Evolutionary conservation across 1,139 yeast genomes (phyloP).

Genomic region (Zygosaccharomyces pseudobailii): DNA sequence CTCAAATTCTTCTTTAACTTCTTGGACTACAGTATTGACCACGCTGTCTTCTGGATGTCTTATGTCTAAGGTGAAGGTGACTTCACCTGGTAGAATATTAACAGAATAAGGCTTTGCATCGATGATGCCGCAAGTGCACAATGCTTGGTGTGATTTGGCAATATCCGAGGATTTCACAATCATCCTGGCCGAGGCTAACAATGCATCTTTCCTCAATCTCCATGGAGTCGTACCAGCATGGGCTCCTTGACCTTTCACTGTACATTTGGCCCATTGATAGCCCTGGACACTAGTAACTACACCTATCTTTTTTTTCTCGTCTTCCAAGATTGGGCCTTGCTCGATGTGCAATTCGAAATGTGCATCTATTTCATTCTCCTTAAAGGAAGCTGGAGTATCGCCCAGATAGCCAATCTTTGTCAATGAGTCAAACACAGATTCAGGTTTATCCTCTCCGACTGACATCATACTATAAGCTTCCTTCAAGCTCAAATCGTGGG

Average conservation of each 20-base stretch:
- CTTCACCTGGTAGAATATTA: slow-evolving; percentile 62
- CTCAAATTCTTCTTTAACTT: slow-evolving; percentile 39
- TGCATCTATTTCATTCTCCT: slow-evolving; percentile 53
- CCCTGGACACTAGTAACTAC: slow-evolving; percentile 66
- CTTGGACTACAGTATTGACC: slow-evolving; percentile 40
- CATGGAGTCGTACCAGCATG: slow-evolving; percentile 76
- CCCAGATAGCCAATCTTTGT: slow-evolving; percentile 62
- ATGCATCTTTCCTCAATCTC: slow-evolving; percentile 55
- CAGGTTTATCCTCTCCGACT: slow-evolving; percentile 48
- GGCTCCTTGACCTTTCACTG: slow-evolving; percentile 55
- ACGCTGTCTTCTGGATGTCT: slow-evolving; percentile 51
- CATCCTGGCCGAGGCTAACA: slow-evolving; percentile 54
- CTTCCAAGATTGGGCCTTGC: slow-evolving; percentile 68
- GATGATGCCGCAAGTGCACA: slow-evolving; percentile 57
- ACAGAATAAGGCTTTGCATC: slow-evolving; percentile 54
- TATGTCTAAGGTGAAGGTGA: slow-evolving; percentile 52
- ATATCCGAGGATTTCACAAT: slow-evolving; percentile 52
- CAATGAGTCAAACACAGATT: slow-evolving; percentile 51
- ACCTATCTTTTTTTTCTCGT: slow-evolving; percentile 52
- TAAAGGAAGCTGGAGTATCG: slow-evolving; percentile 42
- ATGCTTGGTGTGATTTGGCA: slow-evolving; percentile 48
- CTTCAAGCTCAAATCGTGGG: slow-evolving; percentile 45
- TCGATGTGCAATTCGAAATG: slow-evolving; percentile 75
- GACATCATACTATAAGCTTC: slow-evolving; percentile 49
- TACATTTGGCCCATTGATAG: slow-evolving; percentile 55